Evolutionary conservation across 257 asterid species (phyloP), one percentile per base, ranked within the genome.

Genomic region (Jacaranda mimosifolia): DNA sequence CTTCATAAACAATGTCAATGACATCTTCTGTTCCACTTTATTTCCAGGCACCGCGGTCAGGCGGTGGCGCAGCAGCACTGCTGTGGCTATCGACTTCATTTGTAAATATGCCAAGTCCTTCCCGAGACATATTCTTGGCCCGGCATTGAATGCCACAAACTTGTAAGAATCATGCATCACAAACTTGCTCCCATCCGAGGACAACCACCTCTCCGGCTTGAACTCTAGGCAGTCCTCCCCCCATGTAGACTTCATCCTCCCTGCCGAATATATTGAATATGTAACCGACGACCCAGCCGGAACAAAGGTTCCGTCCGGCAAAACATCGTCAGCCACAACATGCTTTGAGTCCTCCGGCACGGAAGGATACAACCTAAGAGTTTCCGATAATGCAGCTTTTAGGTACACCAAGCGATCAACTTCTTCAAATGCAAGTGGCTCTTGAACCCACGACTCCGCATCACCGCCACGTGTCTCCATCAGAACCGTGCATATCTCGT

Each of bases 321-420:
- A 51, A 1, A 89, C 78, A 40, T 94, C 98, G 32, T 94, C 97
- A 6, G 89, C 79, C n/a, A 94, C 86, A 4, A 87, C 98, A 4
- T 90, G 94, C 82, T 94, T 94, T 1, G 97, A 92, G 55, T 94
- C 98, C 84, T 94, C 97, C 1, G 98, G 97, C 15, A 94, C 98
- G 0, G 98, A 92, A 5, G 98, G 98, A 83, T 94, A 94, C 70
- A 94, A 8, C 74, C 98, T 74, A 0, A 94, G 91, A 1, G 97
- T 90, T 78, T 94, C 98, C 0, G 98, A 89, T 49, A 94, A 62
- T 39, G 98, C 89, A 11, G 97, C 97, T 62, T 89, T 91, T 48
- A 94, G 51, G 71, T 94, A 94, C 1, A 89, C 86, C 87, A 94
- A 62, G 0, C 88, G 88, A 43, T 94, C 98, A 3, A 87, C 92